phyloP scores from a whole-genome alignment of 2,329 filamentous ascomycete genomes.

The Lasiodiplodia gonubiensis region DNA sequence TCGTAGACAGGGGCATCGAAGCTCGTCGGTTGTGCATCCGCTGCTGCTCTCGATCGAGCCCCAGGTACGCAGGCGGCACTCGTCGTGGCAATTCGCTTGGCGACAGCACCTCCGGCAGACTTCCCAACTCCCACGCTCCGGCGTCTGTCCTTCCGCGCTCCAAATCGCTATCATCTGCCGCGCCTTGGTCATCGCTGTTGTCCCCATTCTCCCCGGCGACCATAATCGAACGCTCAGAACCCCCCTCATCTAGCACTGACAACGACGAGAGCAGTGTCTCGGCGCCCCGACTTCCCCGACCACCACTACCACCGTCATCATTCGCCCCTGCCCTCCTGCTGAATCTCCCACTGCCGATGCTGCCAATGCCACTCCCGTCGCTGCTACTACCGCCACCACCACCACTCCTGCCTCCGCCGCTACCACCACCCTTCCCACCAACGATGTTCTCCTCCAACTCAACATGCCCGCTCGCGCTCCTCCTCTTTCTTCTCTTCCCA shows the following conservation, averaged over 20 bases:
- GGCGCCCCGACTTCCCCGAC: not conserved
- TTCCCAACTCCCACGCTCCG: not conserved
- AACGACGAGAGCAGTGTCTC: constrained; percentile 1
- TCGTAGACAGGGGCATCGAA: not conserved
- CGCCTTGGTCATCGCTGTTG: too few relatives aligned
- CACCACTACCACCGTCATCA: not conserved
- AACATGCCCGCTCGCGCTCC: not conserved
- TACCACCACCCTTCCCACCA: not conserved
- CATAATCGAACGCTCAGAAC: not conserved
- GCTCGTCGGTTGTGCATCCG: not conserved
- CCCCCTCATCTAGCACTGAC: not conserved
- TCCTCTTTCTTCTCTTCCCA: not conserved
- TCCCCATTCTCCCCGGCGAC: not conserved
- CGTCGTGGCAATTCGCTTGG: not conserved
- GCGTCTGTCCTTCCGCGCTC: not conserved
- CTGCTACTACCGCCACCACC: too few relatives aligned
- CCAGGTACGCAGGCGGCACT: not conserved
- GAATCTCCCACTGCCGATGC: too few relatives aligned
- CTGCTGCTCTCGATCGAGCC: not conserved
- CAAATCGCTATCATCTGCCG: not conserved
- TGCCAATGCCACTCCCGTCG: too few relatives aligned
- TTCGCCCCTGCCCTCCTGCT: not conserved
- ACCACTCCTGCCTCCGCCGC: not conserved
- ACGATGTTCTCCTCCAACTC: not conserved
- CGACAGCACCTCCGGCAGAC: not conserved